A percentile compares a stretch with the other conserved stretches of the same genome.
These are phyloP conservation scores for Flagelloscypha sp. DNA, from an alignment of 768 basidiomycete species.

Conservation along the genomic window DNA sequence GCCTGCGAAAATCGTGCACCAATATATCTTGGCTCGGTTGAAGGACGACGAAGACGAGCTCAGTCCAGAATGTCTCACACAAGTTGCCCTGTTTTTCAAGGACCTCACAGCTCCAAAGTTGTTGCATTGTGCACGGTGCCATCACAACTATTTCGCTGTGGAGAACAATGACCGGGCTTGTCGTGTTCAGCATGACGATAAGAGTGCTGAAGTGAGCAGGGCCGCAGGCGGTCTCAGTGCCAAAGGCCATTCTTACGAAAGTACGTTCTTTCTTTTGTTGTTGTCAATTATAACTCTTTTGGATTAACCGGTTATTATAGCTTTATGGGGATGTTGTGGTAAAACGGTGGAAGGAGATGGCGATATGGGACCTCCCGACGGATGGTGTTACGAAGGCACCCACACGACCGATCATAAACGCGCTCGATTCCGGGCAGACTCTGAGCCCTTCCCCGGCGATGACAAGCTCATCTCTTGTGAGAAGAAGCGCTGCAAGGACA, in stretches of 20 bases:
- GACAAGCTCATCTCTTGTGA: conserved; percentile 65
- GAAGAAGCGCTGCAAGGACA: conserved; percentile 45
- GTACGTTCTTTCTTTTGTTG: no score
- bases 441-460: conserved; percentile 41
- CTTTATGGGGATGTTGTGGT: conserved; percentile 70
- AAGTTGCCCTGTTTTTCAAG: conserved; percentile 52
- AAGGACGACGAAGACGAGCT: conserved; percentile 19
- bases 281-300: no score
- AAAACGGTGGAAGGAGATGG: conserved; percentile 67
- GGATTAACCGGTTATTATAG: no score
- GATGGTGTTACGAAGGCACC: conserved; percentile 80
- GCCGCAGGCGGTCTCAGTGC: conserved; percentile 24
- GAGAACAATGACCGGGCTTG: conserved; percentile 71
- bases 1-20: conserved; percentile 59
- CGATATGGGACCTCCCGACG: conserved; percentile 76
- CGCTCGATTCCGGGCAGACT: conserved; percentile 73
- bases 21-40: conserved; percentile 51
- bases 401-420: conserved; percentile 72
- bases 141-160: conserved; percentile 58
- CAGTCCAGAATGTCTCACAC: conserved; percentile 32
- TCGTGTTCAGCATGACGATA: conserved; percentile 69
- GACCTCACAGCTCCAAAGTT: conserved; percentile 56
- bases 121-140: conserved; percentile 71
- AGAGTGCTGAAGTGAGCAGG: conserved; percentile 67
- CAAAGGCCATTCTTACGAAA: conserved; percentile 33